Evolutionary conservation across 306 rosid species (phyloP).

Genomic region (Rosa multiflora): DNA sequence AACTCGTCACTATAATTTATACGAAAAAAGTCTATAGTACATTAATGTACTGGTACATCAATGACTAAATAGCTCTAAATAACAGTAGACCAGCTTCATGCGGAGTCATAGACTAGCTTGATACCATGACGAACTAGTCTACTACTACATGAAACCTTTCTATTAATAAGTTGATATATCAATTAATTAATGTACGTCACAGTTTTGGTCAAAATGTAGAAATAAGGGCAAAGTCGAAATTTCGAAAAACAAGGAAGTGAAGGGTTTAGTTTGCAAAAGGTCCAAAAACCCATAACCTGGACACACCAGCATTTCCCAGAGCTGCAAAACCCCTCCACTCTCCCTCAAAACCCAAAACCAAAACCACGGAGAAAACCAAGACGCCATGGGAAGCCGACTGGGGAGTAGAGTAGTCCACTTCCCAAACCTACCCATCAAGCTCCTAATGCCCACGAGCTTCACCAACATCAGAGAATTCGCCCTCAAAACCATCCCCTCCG

Average conservation of each 20-base stretch:
- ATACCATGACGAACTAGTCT: no score
- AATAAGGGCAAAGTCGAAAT: not conserved
- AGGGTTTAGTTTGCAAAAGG: not conserved
- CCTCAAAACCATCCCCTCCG: slow-evolving; percentile 77
- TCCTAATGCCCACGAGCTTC: slow-evolving; percentile 60
- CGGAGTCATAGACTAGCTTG: no score
- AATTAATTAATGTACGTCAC: no score
- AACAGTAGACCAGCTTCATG: no score
- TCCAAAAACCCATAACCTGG: not conserved
- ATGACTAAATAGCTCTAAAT: no score
- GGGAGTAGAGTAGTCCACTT: slow-evolving; percentile 61
- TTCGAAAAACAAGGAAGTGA: not conserved
- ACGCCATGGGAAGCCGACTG: slow-evolving; percentile 58
- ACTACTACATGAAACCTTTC: no score
- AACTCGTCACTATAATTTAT: no score
- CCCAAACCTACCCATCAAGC: slow-evolving; percentile 62
- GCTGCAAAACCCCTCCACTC: not conserved
- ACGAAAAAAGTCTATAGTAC: no score
- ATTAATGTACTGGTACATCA: no score
- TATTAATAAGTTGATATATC: no score
- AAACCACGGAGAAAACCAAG: not conserved
- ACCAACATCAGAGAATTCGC: slow-evolving; percentile 59
- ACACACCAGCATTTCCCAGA: not conserved
- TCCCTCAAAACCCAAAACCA: not conserved
- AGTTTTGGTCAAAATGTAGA: no score